Percentiles rank a stretch among this genome's conserved stretches.
Evolutionary conservation across 768 basidiomycete genomes (phyloP).

Genomic region (Tricholoma sp.): DNA sequence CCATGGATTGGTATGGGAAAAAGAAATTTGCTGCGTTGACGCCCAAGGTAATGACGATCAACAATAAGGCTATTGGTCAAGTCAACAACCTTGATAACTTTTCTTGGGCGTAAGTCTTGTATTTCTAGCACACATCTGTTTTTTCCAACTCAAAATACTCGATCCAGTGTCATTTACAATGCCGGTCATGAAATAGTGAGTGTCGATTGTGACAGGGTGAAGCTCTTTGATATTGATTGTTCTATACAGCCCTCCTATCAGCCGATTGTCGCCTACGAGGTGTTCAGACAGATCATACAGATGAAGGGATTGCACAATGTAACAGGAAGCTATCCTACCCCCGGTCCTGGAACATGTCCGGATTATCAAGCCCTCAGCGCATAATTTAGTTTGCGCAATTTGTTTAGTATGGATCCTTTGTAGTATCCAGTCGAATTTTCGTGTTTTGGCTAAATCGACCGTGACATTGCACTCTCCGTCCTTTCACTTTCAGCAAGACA

Average conservation of each 20-base stretch:
- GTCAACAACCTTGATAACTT: slow-evolving; percentile 44
- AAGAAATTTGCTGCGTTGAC: no score
- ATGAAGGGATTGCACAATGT: slow-evolving; percentile 34
- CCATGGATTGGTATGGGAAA: no score
- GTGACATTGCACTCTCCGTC: no score
- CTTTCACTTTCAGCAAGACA: no score
- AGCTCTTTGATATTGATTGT: neutral
- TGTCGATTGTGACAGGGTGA: slow-evolving; percentile 3
- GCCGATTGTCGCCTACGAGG: slow-evolving; percentile 39
- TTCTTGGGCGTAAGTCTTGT: slow-evolving; percentile 41
- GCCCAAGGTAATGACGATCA: no score
- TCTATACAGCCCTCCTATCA: slow-evolving; percentile 39
- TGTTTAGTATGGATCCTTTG: no score
- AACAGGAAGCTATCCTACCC: neutral
- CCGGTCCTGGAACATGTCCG: neutral
- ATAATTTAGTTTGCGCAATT: neutral
- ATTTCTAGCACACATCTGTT: neutral
- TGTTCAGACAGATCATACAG: slow-evolving; percentile 40
- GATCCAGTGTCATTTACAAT: slow-evolving; percentile 34
- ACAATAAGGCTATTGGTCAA: no score
- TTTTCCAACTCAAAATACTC: no score
- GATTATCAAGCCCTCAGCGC: neutral
- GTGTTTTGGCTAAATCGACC: no score
- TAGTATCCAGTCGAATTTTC: no score
- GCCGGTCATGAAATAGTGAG: slow-evolving; percentile 49